A percentile compares a stretch with the other conserved stretches of the same genome.
These are phyloP conservation scores for Lasiodiplodia theobromae DNA, from an alignment of 2,329 filamentous ascomycete species.

Conservation along the genomic window DNA sequence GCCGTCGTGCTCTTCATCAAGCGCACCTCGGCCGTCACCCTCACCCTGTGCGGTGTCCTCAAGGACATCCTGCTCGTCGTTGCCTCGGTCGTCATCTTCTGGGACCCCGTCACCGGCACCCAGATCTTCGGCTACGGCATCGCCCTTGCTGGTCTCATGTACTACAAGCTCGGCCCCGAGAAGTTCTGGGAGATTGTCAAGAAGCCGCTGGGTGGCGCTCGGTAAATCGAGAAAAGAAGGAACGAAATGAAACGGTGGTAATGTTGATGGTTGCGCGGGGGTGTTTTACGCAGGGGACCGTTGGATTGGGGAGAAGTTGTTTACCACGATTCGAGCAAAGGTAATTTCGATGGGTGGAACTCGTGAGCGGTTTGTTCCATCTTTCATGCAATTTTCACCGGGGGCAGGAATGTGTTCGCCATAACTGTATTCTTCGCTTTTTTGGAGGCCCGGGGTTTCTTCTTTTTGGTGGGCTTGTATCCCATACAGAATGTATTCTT, in stretches of 20 bases:
- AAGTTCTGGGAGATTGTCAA: slow-evolving; percentile 60
- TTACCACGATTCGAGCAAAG: neutral
- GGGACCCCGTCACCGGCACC: slow-evolving; percentile 73
- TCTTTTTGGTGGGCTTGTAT: neutral
- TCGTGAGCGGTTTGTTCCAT: neutral
- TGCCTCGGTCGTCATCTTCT: slow-evolving; percentile 83
- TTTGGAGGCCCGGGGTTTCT: neutral
- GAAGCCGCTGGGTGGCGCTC: neutral
- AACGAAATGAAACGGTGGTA: neutral
- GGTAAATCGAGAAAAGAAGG: neutral
- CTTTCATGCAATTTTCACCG: neutral
- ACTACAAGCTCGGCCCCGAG: slow-evolving; percentile 86
- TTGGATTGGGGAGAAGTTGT: neutral
- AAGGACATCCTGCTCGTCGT: slow-evolving; percentile 86
- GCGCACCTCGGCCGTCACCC: slow-evolving; percentile 84
- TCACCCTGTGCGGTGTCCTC: slow-evolving; percentile 85
- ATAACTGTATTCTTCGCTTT: neutral
- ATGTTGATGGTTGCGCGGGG: neutral
- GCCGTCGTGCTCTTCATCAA: slow-evolving; percentile 88
- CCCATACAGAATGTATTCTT: neutral
- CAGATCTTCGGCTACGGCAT: slow-evolving; percentile 87
- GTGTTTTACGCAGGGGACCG: neutral
- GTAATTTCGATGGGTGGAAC: neutral
- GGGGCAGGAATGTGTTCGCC: neutral
- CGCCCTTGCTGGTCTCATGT: slow-evolving; percentile 78